Evolutionary conservation across 192 early-diverging fungal species (phyloP).

Genomic region (Oehlia diaphana): DNA sequence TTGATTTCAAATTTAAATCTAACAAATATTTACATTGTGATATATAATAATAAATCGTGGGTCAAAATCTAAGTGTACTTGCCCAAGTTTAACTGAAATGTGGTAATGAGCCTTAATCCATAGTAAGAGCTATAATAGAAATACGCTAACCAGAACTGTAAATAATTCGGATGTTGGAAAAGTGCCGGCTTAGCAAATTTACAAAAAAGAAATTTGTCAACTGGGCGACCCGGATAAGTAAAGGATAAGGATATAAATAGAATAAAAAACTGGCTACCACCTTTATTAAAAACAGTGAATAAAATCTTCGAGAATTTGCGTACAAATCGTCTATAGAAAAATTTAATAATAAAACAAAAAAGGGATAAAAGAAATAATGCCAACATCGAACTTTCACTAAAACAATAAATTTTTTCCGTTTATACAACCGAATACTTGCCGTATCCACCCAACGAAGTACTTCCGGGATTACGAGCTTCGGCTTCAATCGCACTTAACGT

Average conservation of each 20-base stretch:
- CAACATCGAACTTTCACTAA: background rate
- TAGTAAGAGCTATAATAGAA: background rate
- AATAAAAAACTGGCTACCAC: constrained; percentile 15
- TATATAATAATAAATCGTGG: background rate
- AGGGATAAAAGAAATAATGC: constrained; percentile 23
- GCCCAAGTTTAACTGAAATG: background rate
- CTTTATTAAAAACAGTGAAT: constrained; percentile 30
- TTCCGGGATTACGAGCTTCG: constrained; percentile 54
- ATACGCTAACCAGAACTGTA: constrained; percentile 12
- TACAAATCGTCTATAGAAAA: constrained; percentile 10
- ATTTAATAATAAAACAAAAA: constrained; percentile 6
- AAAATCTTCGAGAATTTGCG: constrained; percentile 21
- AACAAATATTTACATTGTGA: background rate
- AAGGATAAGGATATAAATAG: constrained; percentile 1
- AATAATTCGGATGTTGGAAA: constrained; percentile 5
- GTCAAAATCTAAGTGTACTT: background rate
- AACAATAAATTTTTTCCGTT: constrained; percentile 2
- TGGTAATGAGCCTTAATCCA: background rate
- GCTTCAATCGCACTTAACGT: constrained; percentile 73
- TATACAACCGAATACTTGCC: constrained; percentile 50
- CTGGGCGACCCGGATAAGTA: background rate
- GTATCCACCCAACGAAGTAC: constrained; percentile 44
- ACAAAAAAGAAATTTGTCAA: constrained; percentile 21
- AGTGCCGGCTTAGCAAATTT: constrained; percentile 17
- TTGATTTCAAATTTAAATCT: background rate